phyloP scores from a whole-genome alignment of 2,329 filamentous ascomycete genomes.

The Colletotrichum graminicola region DNA sequence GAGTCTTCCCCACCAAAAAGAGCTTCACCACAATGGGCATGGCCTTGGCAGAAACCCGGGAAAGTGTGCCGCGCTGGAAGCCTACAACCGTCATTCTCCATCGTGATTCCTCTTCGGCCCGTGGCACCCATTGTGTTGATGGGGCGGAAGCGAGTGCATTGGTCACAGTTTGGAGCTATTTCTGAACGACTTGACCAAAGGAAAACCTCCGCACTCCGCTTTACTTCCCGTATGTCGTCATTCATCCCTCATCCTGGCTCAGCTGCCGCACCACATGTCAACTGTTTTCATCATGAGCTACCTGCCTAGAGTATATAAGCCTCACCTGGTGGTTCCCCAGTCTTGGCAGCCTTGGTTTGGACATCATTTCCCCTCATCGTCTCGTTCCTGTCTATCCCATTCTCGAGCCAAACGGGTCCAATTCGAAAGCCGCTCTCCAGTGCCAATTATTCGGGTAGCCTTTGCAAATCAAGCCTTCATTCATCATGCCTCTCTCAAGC shows the following conservation, averaged over 20 bases:
- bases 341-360: conserved; percentile 10
- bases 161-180: conserved; percentile 9
- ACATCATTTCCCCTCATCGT: conserved; percentile 4
- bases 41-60: conserved; percentile 34
- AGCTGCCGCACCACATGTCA: conserved; percentile 6
- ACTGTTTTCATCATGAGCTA: neutral
- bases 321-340: conserved; percentile 2
- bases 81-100: conserved; percentile 3
- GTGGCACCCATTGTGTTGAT: conserved; percentile 5
- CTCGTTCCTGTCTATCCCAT: neutral
- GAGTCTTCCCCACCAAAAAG: conserved; percentile 20
- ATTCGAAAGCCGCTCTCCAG: neutral
- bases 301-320: conserved; percentile 28
- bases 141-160: conserved; percentile 4
- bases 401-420: neutral
- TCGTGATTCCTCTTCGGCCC: conserved; percentile 30
- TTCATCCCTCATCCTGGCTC: conserved; percentile 31
- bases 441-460: neutral
- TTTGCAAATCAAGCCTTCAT: neutral
- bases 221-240: conserved; percentile 34
- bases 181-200: conserved; percentile 8
- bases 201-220: conserved; percentile 23
- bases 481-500: conserved; percentile 40
- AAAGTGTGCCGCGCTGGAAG: conserved; percentile 13
- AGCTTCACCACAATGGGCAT: conserved; percentile 7